Conservation (phyloP, 1,284 basidiomycete species). For the Ustilago shanxiensis region DNA sequence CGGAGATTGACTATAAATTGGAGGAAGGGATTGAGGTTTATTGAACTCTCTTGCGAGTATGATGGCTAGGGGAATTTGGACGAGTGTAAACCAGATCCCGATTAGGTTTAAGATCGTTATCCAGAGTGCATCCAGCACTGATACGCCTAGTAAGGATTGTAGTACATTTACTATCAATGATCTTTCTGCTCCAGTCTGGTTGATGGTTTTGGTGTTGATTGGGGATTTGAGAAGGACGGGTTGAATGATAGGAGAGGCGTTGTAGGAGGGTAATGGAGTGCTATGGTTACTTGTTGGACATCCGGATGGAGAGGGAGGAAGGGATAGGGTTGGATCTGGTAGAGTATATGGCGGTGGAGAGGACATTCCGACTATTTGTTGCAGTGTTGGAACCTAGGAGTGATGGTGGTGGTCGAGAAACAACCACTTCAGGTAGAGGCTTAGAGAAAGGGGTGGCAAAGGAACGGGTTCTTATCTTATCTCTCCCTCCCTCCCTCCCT, state of each 20-base stretch:
- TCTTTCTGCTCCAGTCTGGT: not conserved
- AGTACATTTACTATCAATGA: no score
- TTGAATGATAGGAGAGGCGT: not conserved
- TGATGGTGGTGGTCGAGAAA: not conserved
- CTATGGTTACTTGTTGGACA: not conserved
- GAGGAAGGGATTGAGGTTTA: no score
- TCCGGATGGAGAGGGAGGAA: not conserved
- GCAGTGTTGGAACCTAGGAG: no score
- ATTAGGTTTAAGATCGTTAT: slow-evolving; percentile 7
- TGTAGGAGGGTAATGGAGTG: not conserved
- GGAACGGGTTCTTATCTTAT: slow-evolving; percentile 7
- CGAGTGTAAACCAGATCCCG: slow-evolving; percentile 4
- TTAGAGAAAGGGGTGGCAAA: not conserved
- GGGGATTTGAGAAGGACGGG: not conserved
- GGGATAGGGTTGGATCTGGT: no score
- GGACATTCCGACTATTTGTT: no score
- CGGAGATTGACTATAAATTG: no score
- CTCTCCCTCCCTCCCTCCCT: not conserved
- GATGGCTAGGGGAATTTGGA: slow-evolving; percentile 21
- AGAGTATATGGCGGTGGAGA: not conserved
- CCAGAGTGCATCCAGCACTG: slow-evolving; percentile 1
- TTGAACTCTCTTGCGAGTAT: slow-evolving; percentile 3
- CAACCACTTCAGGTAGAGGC: not conserved
- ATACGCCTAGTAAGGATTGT: not conserved
- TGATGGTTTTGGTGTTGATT: not conserved